Evolutionary conservation across 768 basidiomycete species (phyloP), one percentile per base, ranked within the genome.

Genomic region (Boletus sensibilis): DNA sequence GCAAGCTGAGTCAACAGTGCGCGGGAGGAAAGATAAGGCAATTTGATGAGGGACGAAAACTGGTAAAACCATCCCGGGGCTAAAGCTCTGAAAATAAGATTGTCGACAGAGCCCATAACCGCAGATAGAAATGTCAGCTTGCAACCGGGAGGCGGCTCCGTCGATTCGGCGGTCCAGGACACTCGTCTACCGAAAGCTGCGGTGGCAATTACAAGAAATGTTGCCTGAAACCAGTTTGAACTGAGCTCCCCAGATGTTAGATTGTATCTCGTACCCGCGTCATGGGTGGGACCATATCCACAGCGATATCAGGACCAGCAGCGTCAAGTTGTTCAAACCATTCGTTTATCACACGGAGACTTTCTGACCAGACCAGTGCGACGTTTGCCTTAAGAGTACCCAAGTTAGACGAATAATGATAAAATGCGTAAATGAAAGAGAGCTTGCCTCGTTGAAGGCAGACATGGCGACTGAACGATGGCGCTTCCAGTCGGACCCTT

Each of bases 301-400:
- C 7, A 2, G 68, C 50, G 14, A 72, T 38, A 16, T 68, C 70
- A 25, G 45, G 23, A 34, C 60, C 53, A 33, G 37, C 21, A 37
- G 34, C 21, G 13, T 77, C 75, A 8, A 81, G 61, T 20, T 74
- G 64, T 14, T 67, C 61, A 44, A 79, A 75, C 79, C 78, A 79
- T 57, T 80, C 76, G 25, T 75, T 60, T 9, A 74, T 55, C 2
- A 78, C 64, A 33, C 72, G 73, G 10, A 74, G 68, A 0, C 76
- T 71, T 59, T 82, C 79, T 16, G 66, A 63, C 81, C 81, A 82
- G 5, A 79, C 79, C n/a, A 81, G 68, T 7, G 77, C 74, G 52
- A 76, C 71, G 35, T 81, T 79, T 12, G 74, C 72, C 80, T 81
- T 52, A 29, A 31, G 2, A 33, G 14, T 2, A 37, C 8, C 2